Conservation (phyloP, 2,329 filamentous ascomycete species). For the Trichoderma sp. region DNA sequence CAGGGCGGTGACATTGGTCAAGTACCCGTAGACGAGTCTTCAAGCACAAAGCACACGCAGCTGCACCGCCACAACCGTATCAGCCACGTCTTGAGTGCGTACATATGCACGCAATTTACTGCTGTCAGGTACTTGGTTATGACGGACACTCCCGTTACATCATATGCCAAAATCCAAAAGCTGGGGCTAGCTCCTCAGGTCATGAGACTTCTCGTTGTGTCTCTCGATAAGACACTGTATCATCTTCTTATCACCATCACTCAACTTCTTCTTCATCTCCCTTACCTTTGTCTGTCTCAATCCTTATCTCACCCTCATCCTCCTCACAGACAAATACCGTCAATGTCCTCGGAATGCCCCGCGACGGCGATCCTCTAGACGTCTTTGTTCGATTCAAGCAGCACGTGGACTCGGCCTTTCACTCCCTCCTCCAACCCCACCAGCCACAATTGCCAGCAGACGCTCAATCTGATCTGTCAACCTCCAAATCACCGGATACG, state of each 20-base stretch:
- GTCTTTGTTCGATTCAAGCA: conserved; percentile 23
- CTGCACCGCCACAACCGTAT: conserved; percentile 9
- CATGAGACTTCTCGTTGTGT: background rate
- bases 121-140: background rate
- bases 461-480: background rate
- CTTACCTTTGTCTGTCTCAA: background rate
- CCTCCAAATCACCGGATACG: background rate
- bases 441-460: conserved; percentile 19
- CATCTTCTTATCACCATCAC: background rate
- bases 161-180: background rate
- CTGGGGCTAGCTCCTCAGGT: background rate
- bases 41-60: background rate
- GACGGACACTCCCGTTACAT: background rate
- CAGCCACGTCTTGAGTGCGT: background rate
- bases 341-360: conserved; percentile 23
- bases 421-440: conserved; percentile 26
- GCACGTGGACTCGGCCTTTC: conserved; percentile 38
- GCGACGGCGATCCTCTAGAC: conserved; percentile 21
- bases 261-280: background rate
- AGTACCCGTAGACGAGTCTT: too few relatives aligned
- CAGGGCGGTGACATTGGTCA: background rate
- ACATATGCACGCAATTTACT: conserved; percentile 12
- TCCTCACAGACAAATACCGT: background rate
- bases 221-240: background rate
- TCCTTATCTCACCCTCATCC: background rate